Evolutionary conservation across 1,284 basidiomycete species (phyloP), one percentile per base, ranked within the genome.

Genomic region (Lentinus polychrous): DNA sequence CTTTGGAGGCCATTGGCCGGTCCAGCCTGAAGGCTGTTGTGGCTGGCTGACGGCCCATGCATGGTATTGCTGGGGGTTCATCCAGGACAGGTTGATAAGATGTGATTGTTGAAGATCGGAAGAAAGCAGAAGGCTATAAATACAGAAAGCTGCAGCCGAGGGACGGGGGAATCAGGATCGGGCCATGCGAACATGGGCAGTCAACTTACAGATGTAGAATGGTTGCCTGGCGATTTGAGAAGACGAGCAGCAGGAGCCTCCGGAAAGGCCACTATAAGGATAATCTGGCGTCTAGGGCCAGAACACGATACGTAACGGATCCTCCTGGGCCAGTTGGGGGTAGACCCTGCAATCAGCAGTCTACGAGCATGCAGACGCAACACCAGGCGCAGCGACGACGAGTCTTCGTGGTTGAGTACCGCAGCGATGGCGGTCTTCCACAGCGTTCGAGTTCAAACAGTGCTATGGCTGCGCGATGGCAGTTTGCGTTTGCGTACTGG

Each of bases 1-100:
- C 22, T 50, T 38, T 0, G 57, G 57, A 2, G 59, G 57, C 59
- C 57, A 60, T 12, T 46, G 18, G 15, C 56, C 56, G 7, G 38
- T 18, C 55, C 56, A 59, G 17, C 53, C 54, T 12, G 33, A n/a
- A 4, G 48, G 18, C 10, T 56, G 54, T 7, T 49, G 52, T 39
- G 48, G n/a, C 14, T 42, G 50, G 17, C 33, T 41, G 8, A 49
- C 27, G 18, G 32, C 8, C 39, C 44, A 42, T 44, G 32, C 24
- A 8, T 53, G 52, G 24, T 31, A 46, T 44, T 54, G 52, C 20
- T 41, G 43, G 15, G 46, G 49, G 44, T 23, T 38, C 46, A 58
- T 71, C 49, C 48, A 53, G 14, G 41, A 49, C 34, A 52, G 47
- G 46, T 20, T 37, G 36, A 45, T 44, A 31, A 39, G 43, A 45